phyloP scores from a whole-genome alignment of 2,329 filamentous ascomycete species.

The Colletotrichum cordylinicola region DNA sequence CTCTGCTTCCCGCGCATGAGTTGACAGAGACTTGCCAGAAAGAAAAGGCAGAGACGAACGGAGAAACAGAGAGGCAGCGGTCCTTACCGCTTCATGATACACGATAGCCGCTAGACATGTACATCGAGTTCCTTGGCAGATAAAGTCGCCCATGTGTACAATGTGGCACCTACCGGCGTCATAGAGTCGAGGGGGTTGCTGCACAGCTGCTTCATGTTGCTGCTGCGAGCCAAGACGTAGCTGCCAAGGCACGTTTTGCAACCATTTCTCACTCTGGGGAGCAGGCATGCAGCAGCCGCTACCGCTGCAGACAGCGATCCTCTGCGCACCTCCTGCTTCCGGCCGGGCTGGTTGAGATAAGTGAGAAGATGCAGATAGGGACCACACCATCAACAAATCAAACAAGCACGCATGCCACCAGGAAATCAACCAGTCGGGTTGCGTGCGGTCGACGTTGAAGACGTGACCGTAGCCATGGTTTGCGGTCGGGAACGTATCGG shows the following conservation, averaged over 20 bases:
- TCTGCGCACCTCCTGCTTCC: not conserved
- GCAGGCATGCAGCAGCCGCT: not conserved
- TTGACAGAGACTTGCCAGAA: not conserved
- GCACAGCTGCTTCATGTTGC: conserved; percentile 5
- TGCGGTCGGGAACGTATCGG: not conserved
- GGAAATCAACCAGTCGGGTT: not conserved
- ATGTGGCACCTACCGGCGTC: conserved; percentile 12
- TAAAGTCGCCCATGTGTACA: not conserved
- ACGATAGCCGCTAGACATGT: not conserved
- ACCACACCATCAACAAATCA: not conserved
- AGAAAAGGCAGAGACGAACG: not conserved
- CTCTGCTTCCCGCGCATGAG: not conserved
- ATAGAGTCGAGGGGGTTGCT: conserved; percentile 14
- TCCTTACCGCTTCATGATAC: not conserved
- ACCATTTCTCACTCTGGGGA: not conserved
- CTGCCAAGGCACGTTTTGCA: conserved; percentile 7
- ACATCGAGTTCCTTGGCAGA: not conserved
- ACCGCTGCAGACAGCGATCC: not conserved
- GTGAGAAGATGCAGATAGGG: not conserved
- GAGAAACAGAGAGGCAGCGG: not conserved
- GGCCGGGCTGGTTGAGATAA: not conserved
- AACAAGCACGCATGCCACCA: not conserved
- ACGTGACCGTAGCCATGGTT: not conserved
- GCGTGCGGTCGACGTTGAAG: not conserved
- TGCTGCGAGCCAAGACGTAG: conserved; percentile 12